phyloP scores from a whole-genome alignment of 257 asterid genomes.

The Oldenlandia corymbosa region DNA sequence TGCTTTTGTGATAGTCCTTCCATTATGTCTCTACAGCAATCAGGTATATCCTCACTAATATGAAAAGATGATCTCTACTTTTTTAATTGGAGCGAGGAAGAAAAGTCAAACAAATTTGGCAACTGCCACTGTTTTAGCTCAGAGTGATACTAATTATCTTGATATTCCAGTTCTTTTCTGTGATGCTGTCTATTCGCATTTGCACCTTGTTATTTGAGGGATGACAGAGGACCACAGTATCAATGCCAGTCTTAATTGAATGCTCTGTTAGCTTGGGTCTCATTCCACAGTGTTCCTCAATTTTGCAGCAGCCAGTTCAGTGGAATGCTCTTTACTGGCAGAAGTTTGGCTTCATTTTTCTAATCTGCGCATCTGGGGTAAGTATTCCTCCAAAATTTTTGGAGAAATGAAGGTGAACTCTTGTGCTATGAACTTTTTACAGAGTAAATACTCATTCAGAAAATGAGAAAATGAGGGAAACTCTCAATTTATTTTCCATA shows the following conservation, averaged over 20 bases:
- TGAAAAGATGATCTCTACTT: constrained; percentile 3
- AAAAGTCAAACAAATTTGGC: constrained; percentile 86
- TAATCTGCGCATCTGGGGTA: constrained; percentile 91
- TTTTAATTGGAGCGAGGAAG: constrained; percentile 94
- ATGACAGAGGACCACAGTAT: not conserved
- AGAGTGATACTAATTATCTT: constrained; percentile 36
- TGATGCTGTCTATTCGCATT: no score
- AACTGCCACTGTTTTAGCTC: constrained; percentile 63
- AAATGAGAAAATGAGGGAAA: not conserved
- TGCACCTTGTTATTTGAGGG: not conserved
- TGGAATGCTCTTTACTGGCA: constrained; percentile 69
- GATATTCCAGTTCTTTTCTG: no score
- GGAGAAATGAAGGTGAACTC: constrained; percentile 69
- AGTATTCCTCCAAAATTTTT: constrained; percentile 78
- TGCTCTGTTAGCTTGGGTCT: not conserved
- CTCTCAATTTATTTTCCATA: not conserved
- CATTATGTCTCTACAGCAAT: not conserved
- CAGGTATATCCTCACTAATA: no score
- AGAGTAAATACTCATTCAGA: not conserved
- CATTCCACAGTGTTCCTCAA: not conserved
- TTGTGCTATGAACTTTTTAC: not conserved
- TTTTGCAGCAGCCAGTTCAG: constrained; percentile 58
- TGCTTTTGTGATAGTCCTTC: not conserved
- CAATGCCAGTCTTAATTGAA: no score
- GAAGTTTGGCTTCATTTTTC: constrained; percentile 85